Evolutionary conservation across 2,329 filamentous ascomycete genomes (phyloP), one percentile per base, ranked within the genome.

Genomic region (Fusarium paranaense): DNA sequence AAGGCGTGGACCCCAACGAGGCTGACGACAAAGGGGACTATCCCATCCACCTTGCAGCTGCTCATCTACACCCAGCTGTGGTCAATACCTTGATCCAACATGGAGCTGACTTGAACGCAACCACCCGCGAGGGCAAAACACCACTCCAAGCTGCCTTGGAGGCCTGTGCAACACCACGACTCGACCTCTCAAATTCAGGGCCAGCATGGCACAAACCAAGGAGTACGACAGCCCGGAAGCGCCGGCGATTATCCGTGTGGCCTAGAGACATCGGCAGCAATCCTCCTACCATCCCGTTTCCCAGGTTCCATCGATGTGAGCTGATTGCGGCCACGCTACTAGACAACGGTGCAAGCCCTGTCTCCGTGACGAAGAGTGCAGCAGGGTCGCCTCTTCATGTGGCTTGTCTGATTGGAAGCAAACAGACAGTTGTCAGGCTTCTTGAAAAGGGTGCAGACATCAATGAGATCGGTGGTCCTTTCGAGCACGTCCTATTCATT

Each of bases 361-460:
- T 18, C 22, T 18, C 27, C 18, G 27, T 13, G 10, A 4, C 2
- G 18, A 30, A 18, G 16, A 20, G 18, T 9, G 18, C 9, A 52
- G 47, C 16, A 30, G 38, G 54, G 3, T 56, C 22, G 13, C 63
- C 67, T 9, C 47, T 72, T 13, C 67, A 72, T 22, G 5, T 71
- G 3, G 64, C 63, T 10, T 72, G 67, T n/a, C 40, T 72, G 1
- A 58, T 58, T 16, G 67, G 67, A 30, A 52, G 47, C 18, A 32
- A 52, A 20, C 9, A 13, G 18, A 32, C 18, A 30, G 10, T 52
- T 20, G 16, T n/a, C 27, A 32, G 7, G n/a, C 18, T 52, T 52
- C 10, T 52, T n/a, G 25, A 52, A 20, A 52, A n/a, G 27, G 47
- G 47, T 1, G 47, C 27, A 11, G 6, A 32, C 10, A 10, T 20